Evolutionary conservation across 140 eudicot genomes (phyloP).

Genomic region (Oenanthe javanica): DNA sequence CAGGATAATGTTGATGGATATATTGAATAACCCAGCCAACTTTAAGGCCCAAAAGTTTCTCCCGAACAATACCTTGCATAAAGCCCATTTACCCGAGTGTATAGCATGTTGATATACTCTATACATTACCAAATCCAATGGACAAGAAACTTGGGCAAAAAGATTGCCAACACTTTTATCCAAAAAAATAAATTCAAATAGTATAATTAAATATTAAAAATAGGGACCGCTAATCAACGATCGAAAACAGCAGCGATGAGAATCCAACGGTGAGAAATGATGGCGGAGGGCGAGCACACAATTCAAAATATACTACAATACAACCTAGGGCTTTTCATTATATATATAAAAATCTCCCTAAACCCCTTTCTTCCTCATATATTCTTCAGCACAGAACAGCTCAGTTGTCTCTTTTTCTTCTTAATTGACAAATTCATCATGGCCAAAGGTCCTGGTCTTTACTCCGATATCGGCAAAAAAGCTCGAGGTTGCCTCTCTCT

Average conservation of each 20-base stretch:
- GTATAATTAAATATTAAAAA: not conserved
- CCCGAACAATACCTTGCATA: no score
- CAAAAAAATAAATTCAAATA: not conserved
- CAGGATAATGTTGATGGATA: no score
- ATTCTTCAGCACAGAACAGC: not conserved
- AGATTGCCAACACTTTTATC: no score
- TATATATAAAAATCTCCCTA: conserved; percentile 8
- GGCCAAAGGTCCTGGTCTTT: conserved; percentile 92
- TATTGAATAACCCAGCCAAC: no score
- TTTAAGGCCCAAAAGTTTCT: no score
- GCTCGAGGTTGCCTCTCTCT: conserved; percentile 41
- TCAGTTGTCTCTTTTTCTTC: not conserved
- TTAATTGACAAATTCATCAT: conserved; percentile 19
- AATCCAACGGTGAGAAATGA: not conserved
- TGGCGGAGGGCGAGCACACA: not conserved
- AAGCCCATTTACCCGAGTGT: no score
- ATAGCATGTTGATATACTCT: no score
- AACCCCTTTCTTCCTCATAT: conserved; percentile 8
- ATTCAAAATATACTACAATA: not conserved
- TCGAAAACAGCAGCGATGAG: not conserved
- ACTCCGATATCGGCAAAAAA: conserved; percentile 71
- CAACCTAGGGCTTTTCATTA: conserved; percentile 29
- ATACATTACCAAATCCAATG: no score
- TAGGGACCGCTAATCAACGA: not conserved
- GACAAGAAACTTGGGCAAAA: no score